Base-by-base conservation (phyloP, 2,329 filamentous ascomycete species). In the Acrocalymma vagum region DNA sequence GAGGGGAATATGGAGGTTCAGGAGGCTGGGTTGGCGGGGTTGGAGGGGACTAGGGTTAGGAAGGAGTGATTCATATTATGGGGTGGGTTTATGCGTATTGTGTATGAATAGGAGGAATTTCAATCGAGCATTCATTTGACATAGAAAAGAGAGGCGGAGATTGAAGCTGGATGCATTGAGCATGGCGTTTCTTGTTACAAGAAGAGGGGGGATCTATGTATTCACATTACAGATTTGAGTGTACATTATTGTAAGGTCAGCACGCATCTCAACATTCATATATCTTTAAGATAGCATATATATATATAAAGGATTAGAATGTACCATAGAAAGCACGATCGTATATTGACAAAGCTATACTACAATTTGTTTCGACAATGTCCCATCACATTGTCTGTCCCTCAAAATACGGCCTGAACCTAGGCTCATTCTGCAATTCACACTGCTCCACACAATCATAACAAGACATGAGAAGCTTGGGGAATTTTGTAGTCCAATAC, bases 401-500 rank as follows among this genome's bases (percentile, higher is more conserved):
- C 36, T 57, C 51, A 34, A 87, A 93, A 60, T 92, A 94, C 48
- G 86, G 84, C 61, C 75, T 80, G 56, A 94, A 93, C 3, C 86
- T 77, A 58, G 85, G 82, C 50, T 81, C 77, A 1, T 74, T 72
- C 42, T 86, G 77, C 72, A 91, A 79, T 2, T 76, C 78, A 46
- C 89, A 75, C 34, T 85, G 80, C 48, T 82, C 80, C 15, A 95
- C 80, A 13, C 92, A 82, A 57, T 84, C 81, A 74, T 91, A 93
- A 62, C 90, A 95, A 37, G 79, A 79, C 62, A 95, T 84, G 44
- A 96, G 65, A 55, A 96, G 69, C 54, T 81, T 83, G 3, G 91
- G 90, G 62, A 96, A 96, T 42, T 82, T 78, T 6, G 81, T 76
- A 0, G 87, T 88, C 89, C 91, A 96, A 62, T 95, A 96, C 9